Evolutionary conservation across 2,329 filamentous ascomycete species (phyloP), one percentile per base, ranked within the genome.

Genomic region (Phyllosticta ampelicida): DNA sequence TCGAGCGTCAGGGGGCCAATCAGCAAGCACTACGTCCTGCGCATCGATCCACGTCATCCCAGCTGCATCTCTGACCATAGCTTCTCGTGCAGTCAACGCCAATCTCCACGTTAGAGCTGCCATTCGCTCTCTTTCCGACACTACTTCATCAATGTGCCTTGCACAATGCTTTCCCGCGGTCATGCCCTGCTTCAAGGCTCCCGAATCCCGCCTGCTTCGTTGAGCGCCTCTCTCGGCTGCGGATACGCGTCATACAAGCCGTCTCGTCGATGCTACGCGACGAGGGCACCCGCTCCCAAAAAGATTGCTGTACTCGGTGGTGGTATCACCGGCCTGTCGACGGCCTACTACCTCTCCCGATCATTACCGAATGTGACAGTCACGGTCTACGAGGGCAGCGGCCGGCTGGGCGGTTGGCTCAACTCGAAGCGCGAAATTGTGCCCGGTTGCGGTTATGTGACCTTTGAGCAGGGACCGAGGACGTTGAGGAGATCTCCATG

Each of bases 401-500:
- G 80, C 20, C 78, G 83, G 19, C 70, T 92, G 0, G 94, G 94
- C 50, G 94, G 94, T 51, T 97, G 91, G 91, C 77, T 97, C 48
- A 75, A 84, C 62, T 90, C 87, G 1, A 80, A 85, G 63, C 75
- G 74, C 54, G 77, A 87, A 11, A 71, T 81, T 1, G 80, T 87
- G 9, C 77, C 80, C 44, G 87, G 83, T 16, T 77, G 79, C 20
- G 73, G 26, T n/a, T 44, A 29, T 53, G 80, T 96, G 30, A 72
- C 88, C 26, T 90, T 97, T 66, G 92, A 99, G 74, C 81, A 83
- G 63, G 94, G 92, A 0, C 89, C 94, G 20, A 82, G 92, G 65
- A 89, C 89, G 56, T 74, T 96, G 64, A 80, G 87, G 60, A 82
- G 72, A 77, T 69, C 63, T 68, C 29, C 19, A 61, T 82, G 85